Evolutionary conservation across 352 stramenopile genomes (phyloP).

Genomic region (Globisporangium emineosum): DNA sequence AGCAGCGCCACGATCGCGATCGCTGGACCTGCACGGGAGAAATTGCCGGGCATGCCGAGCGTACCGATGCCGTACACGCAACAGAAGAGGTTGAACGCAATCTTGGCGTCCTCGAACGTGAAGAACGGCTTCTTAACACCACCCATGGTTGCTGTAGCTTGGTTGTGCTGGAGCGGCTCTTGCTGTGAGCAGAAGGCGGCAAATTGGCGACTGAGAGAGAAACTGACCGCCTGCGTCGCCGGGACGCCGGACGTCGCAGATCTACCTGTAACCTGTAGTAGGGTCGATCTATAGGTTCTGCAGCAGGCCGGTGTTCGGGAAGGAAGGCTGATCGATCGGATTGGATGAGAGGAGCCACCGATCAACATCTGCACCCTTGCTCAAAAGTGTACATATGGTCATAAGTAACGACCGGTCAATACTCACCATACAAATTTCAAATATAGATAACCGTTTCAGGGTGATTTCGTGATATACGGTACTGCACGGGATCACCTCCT

Average conservation of each 20-base stretch:
- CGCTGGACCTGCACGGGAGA: conserved; percentile 20
- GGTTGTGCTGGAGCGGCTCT: background rate
- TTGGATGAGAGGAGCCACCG: background rate
- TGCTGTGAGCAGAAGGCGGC: background rate
- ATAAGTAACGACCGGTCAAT: background rate
- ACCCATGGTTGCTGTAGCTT: background rate
- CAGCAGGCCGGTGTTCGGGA: background rate
- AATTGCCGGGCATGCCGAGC: conserved; percentile 30
- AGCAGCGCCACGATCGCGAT: conserved; percentile 23
- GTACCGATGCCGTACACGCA: conserved; percentile 29
- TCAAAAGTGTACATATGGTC: conserved; percentile 1
- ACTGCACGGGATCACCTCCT: background rate
- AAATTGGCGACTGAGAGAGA: conserved; percentile 2
- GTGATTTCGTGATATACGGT: background rate
- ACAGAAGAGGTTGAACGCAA: conserved; percentile 21
- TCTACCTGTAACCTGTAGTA: background rate
- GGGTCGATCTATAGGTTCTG: too few species aligned
- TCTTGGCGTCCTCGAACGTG: conserved; percentile 29
- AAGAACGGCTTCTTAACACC: conserved; percentile 15
- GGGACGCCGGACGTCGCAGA: background rate
- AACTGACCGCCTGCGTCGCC: background rate
- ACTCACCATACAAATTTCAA: background rate
- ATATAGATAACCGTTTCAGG: background rate
- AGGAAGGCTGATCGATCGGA: background rate
- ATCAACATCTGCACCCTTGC: background rate